Evolutionary conservation across 192 early-diverging fungal species (phyloP).

Genomic region (Mortierella hygrophila): DNA sequence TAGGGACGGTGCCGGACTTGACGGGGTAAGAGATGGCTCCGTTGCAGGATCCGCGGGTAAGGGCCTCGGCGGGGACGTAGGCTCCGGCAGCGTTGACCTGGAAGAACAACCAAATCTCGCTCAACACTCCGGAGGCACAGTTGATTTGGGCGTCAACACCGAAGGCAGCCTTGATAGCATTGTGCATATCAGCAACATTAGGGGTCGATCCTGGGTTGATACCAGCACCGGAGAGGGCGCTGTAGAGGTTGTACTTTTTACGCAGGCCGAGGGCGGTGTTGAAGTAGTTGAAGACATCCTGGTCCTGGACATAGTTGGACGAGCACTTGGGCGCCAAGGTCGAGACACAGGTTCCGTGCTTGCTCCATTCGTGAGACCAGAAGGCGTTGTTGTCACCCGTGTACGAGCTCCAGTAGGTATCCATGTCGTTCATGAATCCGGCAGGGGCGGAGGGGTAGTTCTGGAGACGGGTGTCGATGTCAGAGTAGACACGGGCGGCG

Average conservation of each 20-base stretch:
- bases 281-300: constrained; percentile 75
- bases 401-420: constrained; percentile 76
- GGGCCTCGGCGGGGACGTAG: constrained; percentile 54
- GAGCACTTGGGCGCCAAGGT: constrained; percentile 76
- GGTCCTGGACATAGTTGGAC: constrained; percentile 53
- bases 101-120: constrained; percentile 62
- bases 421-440: constrained; percentile 62
- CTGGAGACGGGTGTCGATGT: constrained; percentile 65
- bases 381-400: constrained; percentile 83
- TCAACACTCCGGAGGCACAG: constrained; percentile 50
- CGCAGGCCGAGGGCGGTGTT: constrained; percentile 64
- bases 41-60: constrained; percentile 30
- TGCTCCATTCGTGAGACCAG: constrained; percentile 86
- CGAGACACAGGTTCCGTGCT: constrained; percentile 84
- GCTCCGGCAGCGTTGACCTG: constrained; percentile 51
- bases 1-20: constrained; percentile 13
- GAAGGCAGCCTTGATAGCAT: constrained; percentile 57
- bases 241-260: constrained; percentile 67
- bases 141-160: constrained; percentile 57
- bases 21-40: constrained; percentile 38
- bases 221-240: constrained; percentile 59
- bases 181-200: constrained; percentile 53
- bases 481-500: constrained; percentile 64
- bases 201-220: constrained; percentile 65
- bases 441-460: constrained; percentile 43